phyloP scores from a whole-genome alignment of 2,329 filamentous ascomycete genomes.

The Mycosphaerella arachidis region DNA sequence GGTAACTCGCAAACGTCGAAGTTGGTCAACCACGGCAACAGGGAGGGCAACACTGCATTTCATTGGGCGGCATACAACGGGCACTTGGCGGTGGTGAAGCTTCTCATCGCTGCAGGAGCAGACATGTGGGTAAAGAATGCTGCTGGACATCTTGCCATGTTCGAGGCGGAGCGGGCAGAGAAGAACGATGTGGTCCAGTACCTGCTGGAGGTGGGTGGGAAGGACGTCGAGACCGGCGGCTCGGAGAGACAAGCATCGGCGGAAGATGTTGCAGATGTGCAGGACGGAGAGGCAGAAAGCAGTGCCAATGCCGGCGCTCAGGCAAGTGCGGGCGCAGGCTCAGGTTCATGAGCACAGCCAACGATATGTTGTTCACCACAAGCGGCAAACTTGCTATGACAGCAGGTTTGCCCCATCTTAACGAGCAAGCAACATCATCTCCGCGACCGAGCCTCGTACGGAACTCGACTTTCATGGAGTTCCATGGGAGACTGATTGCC shows the following conservation, averaged over 20 bases:
- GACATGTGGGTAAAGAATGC: constrained; percentile 74
- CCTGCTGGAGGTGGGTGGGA: constrained; percentile 45
- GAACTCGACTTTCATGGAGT: no score
- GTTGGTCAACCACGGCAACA: constrained; percentile 67
- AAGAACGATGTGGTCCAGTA: constrained; percentile 47
- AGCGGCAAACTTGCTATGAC: no score
- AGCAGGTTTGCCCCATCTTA: no score
- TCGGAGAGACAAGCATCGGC: constrained; percentile 16
- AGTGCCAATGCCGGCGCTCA: constrained; percentile 8
- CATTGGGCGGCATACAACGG: constrained; percentile 94
- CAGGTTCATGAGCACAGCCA: constrained; percentile 1
- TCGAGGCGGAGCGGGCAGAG: constrained; percentile 48
- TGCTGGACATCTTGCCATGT: constrained; percentile 65
- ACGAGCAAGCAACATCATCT: no score
- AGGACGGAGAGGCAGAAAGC: constrained; percentile 14
- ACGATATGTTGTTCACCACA: neutral
- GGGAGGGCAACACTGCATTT: constrained; percentile 81
- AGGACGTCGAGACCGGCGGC: constrained; percentile 27
- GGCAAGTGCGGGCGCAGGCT: constrained; percentile 2
- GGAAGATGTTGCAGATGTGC: constrained; percentile 20
- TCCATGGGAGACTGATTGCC: no score
- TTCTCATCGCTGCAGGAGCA: constrained; percentile 70
- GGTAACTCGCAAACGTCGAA: constrained; percentile 19
- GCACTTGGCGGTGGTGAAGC: constrained; percentile 73
- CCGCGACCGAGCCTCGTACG: no score